phyloP scores from a whole-genome alignment of 2,329 filamentous ascomycete genomes.

The Talaromyces sp. region DNA sequence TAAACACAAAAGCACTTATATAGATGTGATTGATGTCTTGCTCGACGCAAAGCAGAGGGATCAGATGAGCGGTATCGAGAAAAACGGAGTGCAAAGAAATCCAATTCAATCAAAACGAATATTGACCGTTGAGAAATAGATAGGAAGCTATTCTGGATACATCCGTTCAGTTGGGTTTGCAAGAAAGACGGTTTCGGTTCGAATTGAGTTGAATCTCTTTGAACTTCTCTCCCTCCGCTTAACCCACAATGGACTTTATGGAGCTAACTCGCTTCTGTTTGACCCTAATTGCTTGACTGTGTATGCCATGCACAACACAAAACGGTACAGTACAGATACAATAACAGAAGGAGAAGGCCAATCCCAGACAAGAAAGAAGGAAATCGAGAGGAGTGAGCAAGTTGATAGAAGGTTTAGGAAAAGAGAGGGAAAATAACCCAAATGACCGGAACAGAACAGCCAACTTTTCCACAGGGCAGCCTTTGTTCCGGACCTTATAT shows the following conservation, averaged over 20 bases:
- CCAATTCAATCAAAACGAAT: neutral
- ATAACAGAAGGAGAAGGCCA: neutral
- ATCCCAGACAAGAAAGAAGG: neutral
- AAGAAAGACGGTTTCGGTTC: neutral
- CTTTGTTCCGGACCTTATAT: constrained; percentile 16
- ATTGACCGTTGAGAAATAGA: constrained; percentile 4
- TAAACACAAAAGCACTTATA: constrained; percentile 25
- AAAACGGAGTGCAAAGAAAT: neutral
- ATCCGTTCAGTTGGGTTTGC: neutral
- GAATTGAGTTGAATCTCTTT: constrained; percentile 14
- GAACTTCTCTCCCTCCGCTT: neutral
- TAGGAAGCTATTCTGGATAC: neutral
- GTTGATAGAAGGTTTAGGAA: neutral
- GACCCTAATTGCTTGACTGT: neutral
- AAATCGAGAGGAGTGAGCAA: neutral
- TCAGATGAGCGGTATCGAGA: neutral
- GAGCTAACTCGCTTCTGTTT: neutral
- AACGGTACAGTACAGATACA: constrained; percentile 1
- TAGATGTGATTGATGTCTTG: constrained; percentile 19
- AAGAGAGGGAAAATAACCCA: neutral
- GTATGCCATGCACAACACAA: neutral
- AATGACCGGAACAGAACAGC: neutral
- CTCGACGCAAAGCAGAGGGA: neutral
- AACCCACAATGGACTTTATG: constrained; percentile 20
- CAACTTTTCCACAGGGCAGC: neutral